These are phyloP conservation scores for Psilocybe azurescens DNA, from an alignment of 768 basidiomycete genomes.

Conservation along the genomic window DNA sequence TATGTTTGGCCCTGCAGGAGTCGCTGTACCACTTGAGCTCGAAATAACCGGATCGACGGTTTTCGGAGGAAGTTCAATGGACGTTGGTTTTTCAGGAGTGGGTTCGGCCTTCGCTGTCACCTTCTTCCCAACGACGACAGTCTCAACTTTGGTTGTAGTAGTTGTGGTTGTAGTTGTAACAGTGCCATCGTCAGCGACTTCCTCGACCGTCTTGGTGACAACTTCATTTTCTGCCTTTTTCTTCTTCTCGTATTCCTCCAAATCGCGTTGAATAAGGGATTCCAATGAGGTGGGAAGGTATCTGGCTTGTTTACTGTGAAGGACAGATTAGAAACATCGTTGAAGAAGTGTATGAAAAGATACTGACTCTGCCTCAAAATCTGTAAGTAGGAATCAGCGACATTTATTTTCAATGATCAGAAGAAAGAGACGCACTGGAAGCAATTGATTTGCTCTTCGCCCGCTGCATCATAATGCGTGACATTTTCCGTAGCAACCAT, in stretches of 20 bases:
- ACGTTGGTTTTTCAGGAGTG: not conserved
- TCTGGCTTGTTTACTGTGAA: conserved; percentile 29
- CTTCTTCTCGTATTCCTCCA: conserved; percentile 38
- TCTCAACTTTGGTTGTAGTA: conserved; percentile 33
- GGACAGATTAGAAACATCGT: not conserved
- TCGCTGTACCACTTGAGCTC: conserved; percentile 13
- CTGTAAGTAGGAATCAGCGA: conserved; percentile 21
- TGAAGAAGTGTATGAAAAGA: not conserved
- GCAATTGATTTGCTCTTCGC: conserved; percentile 53
- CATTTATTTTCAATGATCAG: not conserved
- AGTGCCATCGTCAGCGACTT: conserved; percentile 27
- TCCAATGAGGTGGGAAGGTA: conserved; percentile 28
- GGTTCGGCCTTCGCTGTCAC: not conserved
- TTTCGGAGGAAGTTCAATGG: not conserved
- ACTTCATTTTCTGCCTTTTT: conserved; percentile 31
- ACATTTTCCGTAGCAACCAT: conserved; percentile 44
- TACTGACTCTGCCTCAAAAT: conserved; percentile 40
- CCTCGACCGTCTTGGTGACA: conserved; percentile 26
- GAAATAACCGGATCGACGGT: not conserved
- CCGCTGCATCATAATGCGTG: conserved; percentile 46
- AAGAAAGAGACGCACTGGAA: conserved; percentile 39
- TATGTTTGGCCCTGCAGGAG: conserved; percentile 17
- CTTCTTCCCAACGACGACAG: conserved; percentile 27
- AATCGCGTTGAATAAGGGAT: conserved; percentile 27
- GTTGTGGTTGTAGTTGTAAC: conserved; percentile 35